Base-by-base conservation (phyloP, 306 rosid species). In the Sicyos edulis region DNA sequence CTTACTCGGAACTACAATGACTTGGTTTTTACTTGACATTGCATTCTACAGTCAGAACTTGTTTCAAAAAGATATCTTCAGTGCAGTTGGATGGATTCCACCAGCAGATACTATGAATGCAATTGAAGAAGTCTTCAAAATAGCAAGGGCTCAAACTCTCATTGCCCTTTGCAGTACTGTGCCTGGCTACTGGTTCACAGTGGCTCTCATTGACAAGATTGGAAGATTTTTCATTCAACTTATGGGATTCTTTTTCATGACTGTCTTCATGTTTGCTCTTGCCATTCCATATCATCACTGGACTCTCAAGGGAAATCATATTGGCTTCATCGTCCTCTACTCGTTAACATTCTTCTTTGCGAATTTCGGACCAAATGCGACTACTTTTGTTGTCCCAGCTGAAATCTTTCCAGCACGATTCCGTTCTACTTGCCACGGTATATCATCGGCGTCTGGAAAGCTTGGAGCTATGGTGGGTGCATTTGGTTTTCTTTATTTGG, bases 221-320 rank as follows among this genome's bases (percentile, higher is more conserved):
- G 95, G 95, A 75, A 82, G 96, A 47, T 91, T 91, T 74, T 11
- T 84, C 0, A 88, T 90, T 63, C 96, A 90, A 3, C 47, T 90
- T 65, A 83, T 88, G 84, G 96, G 96, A 0, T 91, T 91, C 83
- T 91, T 86, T 86, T 91, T 91, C 74, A 90, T 88, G 92, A 90
- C 95, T 6, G 78, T 85, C 20, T 86, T 90, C 14, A 88, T 88
- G 92, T 88, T 90, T 77, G 90, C 85, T 49, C 82, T 90, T 22
- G 90, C 95, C 19, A 83, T 90, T 80, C 95, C 96, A 47, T 88
- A 88, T 70, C 76, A 90, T 0, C 90, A 86, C 57, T 90, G 95
- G 90, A 85, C 85, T 76, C 85, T 55, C 2, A 83, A 62, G 74
- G 92, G 83, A 0, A 78, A 88, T 72, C 74, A 76, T 1, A 85